Percentiles rank a stretch among this genome's conserved stretches.
Evolutionary conservation across 176 grass and related monocot species (phyloP).

Genomic region (Hsuehochloa calcarea): DNA sequence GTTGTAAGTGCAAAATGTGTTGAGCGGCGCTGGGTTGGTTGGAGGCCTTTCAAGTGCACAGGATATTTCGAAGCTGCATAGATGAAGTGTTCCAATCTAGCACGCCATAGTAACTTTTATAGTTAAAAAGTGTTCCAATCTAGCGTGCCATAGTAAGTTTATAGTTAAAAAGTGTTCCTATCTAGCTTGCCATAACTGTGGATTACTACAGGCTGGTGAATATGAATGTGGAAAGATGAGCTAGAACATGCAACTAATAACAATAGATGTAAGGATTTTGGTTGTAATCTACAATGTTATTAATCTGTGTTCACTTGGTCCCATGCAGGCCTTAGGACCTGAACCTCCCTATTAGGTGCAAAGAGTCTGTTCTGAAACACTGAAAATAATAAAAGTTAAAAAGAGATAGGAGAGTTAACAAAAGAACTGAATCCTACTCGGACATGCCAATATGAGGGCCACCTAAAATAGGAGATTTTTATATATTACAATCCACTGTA

Average conservation of each 20-base stretch:
- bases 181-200: background rate
- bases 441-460: background rate
- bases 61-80: conserved; percentile 18
- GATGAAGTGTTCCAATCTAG: background rate
- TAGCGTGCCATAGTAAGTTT: conserved; percentile 6
- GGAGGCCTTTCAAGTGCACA: background rate
- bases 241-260: background rate
- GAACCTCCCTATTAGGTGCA: background rate
- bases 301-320: background rate
- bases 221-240: background rate
- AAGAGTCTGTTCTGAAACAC: background rate
- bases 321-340: background rate
- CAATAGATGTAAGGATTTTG: conserved; percentile 6
- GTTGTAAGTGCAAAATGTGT: background rate
- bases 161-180: conserved; percentile 4
- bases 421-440: background rate
- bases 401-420: background rate
- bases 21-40: background rate
- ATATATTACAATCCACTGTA: background rate
- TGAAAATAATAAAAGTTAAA: background rate
- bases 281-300: conserved; percentile 10
- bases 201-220: background rate
- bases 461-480: background rate
- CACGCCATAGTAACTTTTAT: background rate
- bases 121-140: background rate